Evolutionary conservation across 768 basidiomycete genomes (phyloP).

Genomic region (Hebeloma cylindrosporum): DNA sequence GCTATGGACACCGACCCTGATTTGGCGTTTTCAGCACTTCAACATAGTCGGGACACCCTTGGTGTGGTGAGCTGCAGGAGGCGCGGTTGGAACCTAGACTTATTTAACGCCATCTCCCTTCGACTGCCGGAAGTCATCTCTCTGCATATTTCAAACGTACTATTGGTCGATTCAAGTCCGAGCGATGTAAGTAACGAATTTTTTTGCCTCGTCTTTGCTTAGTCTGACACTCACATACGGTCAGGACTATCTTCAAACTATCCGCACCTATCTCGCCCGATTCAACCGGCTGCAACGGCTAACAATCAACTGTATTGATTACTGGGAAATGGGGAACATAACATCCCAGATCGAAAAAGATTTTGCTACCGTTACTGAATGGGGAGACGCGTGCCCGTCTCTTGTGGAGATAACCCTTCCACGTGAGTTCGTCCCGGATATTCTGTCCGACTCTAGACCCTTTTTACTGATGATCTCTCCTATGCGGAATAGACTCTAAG

Average conservation of each 20-base stretch:
- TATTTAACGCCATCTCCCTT: constrained; percentile 33
- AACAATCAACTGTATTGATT: constrained; percentile 32
- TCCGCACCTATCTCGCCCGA: constrained; percentile 27
- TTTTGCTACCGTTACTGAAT: constrained; percentile 35
- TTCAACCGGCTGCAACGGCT: constrained; percentile 35
- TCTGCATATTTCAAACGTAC: constrained; percentile 36
- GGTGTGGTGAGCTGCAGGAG: constrained; percentile 36
- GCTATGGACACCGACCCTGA: constrained; percentile 29
- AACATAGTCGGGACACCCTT: constrained; percentile 31
- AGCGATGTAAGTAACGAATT: constrained; percentile 25
- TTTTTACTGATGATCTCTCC: not conserved
- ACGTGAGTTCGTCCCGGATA: constrained; percentile 26
- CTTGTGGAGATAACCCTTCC: constrained; percentile 36
- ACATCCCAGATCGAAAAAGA: constrained; percentile 33
- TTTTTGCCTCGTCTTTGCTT: not conserved
- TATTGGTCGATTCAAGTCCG: constrained; percentile 32
- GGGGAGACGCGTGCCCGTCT: constrained; percentile 36
- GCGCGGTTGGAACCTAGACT: constrained; percentile 41
- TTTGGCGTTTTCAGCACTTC: constrained; percentile 32
- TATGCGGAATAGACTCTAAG: constrained; percentile 22
- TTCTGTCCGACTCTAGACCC: not conserved
- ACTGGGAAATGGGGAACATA: constrained; percentile 29
- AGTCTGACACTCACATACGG: constrained; percentile 5
- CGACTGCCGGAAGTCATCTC: constrained; percentile 34
- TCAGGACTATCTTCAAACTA: constrained; percentile 27